Conservation (phyloP, 2,329 filamentous ascomycete species). For the Parastagonospora avenae region DNA sequence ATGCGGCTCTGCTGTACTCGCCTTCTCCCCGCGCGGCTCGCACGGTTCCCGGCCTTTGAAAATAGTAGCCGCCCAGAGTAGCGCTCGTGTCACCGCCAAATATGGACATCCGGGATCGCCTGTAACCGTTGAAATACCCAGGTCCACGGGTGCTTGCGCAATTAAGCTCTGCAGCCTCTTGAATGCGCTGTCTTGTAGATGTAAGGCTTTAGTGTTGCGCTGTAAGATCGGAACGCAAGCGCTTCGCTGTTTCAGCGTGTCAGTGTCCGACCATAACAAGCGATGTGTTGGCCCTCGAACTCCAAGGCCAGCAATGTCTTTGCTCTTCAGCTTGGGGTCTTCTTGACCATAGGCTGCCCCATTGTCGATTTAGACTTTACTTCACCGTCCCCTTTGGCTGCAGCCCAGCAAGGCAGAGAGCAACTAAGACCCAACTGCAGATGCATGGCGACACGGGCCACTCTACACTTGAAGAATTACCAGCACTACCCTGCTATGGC, state of each 20-base stretch:
- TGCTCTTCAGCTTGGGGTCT: neutral
- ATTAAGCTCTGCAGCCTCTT: conserved; percentile 13
- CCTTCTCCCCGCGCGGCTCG: conserved; percentile 26
- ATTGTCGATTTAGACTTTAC: too few species aligned
- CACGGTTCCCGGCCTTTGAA: conserved; percentile 19
- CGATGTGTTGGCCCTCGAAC: conserved; percentile 6
- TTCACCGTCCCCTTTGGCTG: too few species aligned
- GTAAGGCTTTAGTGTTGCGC: conserved; percentile 15
- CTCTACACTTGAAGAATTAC: neutral
- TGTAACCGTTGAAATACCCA: conserved; percentile 16
- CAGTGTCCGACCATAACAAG: conserved; percentile 10
- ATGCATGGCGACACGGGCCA: too few species aligned
- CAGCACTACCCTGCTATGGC: neutral
- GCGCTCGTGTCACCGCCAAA: conserved; percentile 35
- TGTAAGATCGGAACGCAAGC: conserved; percentile 13
- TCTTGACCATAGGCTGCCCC: neutral
- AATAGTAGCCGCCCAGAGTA: conserved; percentile 34
- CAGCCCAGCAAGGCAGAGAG: too few species aligned
- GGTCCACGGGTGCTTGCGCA: conserved; percentile 20
- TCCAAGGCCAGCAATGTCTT: neutral
- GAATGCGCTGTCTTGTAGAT: conserved; percentile 8
- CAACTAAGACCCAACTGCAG: too few species aligned
- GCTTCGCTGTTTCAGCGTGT: conserved; percentile 26
- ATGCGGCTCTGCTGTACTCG: conserved; percentile 38
- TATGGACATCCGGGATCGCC: conserved; percentile 18